A percentile compares a stretch with the other conserved stretches of the same genome.
phyloP scores from a whole-genome alignment of 2,329 filamentous ascomycete genomes.

The Xylaria sp. region DNA sequence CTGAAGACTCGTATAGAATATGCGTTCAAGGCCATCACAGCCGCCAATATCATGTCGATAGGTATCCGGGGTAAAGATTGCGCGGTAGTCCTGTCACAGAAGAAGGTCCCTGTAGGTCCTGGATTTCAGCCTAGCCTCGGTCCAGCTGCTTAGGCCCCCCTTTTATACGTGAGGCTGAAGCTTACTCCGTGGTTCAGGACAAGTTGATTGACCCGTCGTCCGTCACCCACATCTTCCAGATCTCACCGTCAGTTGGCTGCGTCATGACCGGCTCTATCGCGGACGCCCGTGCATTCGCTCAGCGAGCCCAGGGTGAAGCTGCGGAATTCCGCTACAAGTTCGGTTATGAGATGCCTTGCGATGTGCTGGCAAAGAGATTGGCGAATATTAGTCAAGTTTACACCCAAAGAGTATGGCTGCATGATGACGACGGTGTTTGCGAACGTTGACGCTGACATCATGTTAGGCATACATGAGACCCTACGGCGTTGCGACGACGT shows the following conservation, averaged over 20 bases:
- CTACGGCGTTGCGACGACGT: slow-evolving; percentile 87
- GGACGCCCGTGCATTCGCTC: slow-evolving; percentile 88
- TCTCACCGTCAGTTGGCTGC: slow-evolving; percentile 93
- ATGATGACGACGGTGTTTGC: slow-evolving; percentile 2
- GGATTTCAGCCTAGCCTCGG: slow-evolving; percentile 22
- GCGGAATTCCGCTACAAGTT: slow-evolving; percentile 98
- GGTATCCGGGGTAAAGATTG: slow-evolving; percentile 95
- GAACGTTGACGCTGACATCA: slow-evolving; percentile 24
- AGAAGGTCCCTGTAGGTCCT: slow-evolving; percentile 90
- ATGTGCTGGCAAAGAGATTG: slow-evolving; percentile 90
- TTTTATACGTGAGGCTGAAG: slow-evolving; percentile 21
- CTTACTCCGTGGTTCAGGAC: slow-evolving; percentile 57
- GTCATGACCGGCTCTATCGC: slow-evolving; percentile 99
- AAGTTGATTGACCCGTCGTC: slow-evolving; percentile 98
- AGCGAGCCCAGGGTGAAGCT: slow-evolving; percentile 89
- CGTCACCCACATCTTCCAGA: slow-evolving; percentile 94
- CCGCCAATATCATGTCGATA: slow-evolving; percentile 97
- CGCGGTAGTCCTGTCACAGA: slow-evolving; percentile 94
- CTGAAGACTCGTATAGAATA: slow-evolving; percentile 62
- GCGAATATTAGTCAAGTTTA: slow-evolving; percentile 99
- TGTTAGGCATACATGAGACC: slow-evolving; percentile 88
- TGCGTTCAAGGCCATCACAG: slow-evolving; percentile 99
- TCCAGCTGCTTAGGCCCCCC: slow-evolving; percentile 13
- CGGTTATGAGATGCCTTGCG: slow-evolving; percentile 99
- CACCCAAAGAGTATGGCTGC: slow-evolving; percentile 73